Conservation (phyloP, 768 basidiomycete species). For the Russula sp. region DNA sequence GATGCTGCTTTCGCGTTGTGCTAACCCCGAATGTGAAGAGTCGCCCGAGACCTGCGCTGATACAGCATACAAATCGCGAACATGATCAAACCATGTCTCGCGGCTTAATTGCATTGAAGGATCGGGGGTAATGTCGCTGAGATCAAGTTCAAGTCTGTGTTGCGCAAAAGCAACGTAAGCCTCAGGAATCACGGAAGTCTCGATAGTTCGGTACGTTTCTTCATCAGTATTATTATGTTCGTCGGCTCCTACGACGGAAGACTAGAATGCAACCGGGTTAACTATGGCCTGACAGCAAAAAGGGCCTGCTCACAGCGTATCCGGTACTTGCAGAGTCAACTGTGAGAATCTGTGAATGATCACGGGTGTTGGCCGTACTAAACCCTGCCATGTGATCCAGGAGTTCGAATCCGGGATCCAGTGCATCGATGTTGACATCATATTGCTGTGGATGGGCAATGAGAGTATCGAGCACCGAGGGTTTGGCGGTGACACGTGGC, state of each 20-base stretch:
- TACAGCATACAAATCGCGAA: constrained; percentile 52
- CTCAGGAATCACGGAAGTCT: not conserved
- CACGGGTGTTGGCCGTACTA: not conserved
- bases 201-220: not conserved
- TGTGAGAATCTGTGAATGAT: not conserved
- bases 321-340: not conserved
- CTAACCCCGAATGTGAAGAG: constrained; percentile 35
- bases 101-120: constrained; percentile 67
- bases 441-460: not conserved
- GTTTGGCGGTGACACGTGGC: not conserved
- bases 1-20: constrained; percentile 48
- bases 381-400: not conserved
- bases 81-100: constrained; percentile 77
- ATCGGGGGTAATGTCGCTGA: constrained; percentile 37
- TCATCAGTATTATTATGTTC: not conserved
- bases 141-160: constrained; percentile 17
- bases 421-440: not conserved
- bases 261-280: constrained; percentile 11
- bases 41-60: constrained; percentile 4
- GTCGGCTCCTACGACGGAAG: not conserved
- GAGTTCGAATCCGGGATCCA: not conserved
- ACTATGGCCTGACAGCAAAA: not conserved
- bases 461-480: not conserved
- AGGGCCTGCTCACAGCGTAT: constrained; percentile 1
- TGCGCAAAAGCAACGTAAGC: constrained; percentile 1